Evolutionary conservation across 345 rosid genomes (phyloP).

Genomic region (Moricandia moricandioides): DNA sequence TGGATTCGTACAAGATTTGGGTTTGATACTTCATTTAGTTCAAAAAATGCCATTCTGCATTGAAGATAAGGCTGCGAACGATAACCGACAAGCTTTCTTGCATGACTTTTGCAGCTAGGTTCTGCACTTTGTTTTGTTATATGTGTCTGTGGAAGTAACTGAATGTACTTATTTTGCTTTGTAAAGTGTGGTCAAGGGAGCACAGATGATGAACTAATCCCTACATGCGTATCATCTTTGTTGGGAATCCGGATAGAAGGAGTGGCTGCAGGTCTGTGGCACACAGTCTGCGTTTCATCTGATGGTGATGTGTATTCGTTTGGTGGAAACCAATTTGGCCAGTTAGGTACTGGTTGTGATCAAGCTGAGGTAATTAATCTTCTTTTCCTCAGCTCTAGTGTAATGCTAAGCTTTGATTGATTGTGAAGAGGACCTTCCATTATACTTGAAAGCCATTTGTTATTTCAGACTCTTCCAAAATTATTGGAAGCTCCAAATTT

Average conservation of each 20-base stretch:
- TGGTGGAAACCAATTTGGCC: slow-evolving; percentile 99
- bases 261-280: slow-evolving; percentile 96
- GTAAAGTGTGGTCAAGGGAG: slow-evolving; percentile 95
- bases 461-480: slow-evolving; percentile 76
- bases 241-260: slow-evolving; percentile 73
- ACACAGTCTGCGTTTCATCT: slow-evolving; percentile 77
- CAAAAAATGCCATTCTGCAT: slow-evolving; percentile 27
- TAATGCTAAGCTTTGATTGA: neutral
- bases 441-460: neutral
- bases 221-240: slow-evolving; percentile 81
- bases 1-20: neutral
- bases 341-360: slow-evolving; percentile 93
- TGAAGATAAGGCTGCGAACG: slow-evolving; percentile 50
- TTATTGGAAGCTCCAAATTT: slow-evolving; percentile 80
- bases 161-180: neutral
- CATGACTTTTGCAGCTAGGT: neutral
- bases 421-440: neutral
- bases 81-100: slow-evolving; percentile 23
- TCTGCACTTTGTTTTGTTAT: neutral
- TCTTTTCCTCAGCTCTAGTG: neutral
- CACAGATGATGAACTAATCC: slow-evolving; percentile 87
- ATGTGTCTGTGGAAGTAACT: neutral
- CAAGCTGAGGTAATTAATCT: slow-evolving; percentile 82
- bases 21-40: neutral
- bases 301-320: slow-evolving; percentile 89